These are phyloP conservation scores for Aspergillus hancockii DNA, from an alignment of 495 filamentous ascomycete species.

Conservation along the genomic window DNA sequence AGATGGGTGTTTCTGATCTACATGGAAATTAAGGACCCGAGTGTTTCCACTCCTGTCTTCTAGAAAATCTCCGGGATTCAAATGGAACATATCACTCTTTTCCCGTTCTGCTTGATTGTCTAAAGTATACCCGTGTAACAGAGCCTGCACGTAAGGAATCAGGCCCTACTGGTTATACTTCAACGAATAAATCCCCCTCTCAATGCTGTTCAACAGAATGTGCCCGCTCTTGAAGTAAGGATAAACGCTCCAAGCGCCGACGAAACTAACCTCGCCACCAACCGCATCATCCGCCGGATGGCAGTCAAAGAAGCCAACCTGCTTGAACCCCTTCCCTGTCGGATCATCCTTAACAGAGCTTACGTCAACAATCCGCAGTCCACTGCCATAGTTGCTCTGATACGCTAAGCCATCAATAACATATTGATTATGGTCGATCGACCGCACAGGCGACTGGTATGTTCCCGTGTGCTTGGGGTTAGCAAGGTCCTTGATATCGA, in stretches of 20 bases:
- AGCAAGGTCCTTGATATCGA: constrained; percentile 20
- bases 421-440: constrained; percentile 27
- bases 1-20: no score
- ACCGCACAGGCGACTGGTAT: constrained; percentile 23
- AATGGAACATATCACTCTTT: no score
- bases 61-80: no score
- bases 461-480: constrained; percentile 20
- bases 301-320: constrained; percentile 21
- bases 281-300: constrained; percentile 21
- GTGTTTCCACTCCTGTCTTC: no score
- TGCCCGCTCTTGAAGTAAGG: constrained; percentile 20
- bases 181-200: constrained; percentile 21
- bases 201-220: constrained; percentile 23
- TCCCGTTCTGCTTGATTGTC: neutral
- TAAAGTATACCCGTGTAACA: neutral
- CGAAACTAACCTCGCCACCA: constrained; percentile 20
- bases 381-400: constrained; percentile 23
- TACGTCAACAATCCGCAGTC: constrained; percentile 23
- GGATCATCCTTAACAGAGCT: constrained; percentile 20
- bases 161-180: constrained; percentile 15
- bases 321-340: constrained; percentile 12
- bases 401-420: constrained; percentile 22
- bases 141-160: neutral
- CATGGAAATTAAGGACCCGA: no score
- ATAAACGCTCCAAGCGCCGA: constrained; percentile 22